phyloP scores from a whole-genome alignment of 2,329 filamentous ascomycete species.

The Trichoderma atrobrunneum region DNA sequence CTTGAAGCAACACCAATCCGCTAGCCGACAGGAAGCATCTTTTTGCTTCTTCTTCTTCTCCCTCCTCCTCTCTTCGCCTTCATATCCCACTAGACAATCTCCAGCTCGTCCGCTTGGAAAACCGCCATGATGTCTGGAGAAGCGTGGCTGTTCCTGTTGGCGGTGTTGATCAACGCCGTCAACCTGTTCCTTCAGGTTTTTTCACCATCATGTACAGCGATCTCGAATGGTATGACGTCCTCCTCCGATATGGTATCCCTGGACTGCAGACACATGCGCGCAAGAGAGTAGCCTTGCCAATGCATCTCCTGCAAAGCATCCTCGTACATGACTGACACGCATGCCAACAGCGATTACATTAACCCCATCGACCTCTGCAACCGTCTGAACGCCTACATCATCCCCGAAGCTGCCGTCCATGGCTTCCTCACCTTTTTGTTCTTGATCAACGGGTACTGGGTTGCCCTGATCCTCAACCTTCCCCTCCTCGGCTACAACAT shows the following conservation, averaged over 20 bases:
- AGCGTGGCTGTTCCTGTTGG: conserved; percentile 96
- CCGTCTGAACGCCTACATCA: conserved; percentile 98
- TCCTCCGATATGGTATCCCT: background rate
- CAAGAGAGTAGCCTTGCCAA: background rate
- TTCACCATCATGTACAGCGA: conserved; percentile 99
- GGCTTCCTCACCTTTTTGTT: conserved; percentile 94
- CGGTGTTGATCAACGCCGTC: conserved; percentile 99
- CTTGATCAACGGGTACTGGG: conserved; percentile 98
- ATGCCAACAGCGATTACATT: conserved; percentile 80
- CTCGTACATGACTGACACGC: conserved; percentile 7
- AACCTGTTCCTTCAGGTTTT: conserved; percentile 99
- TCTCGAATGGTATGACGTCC: conserved; percentile 81
- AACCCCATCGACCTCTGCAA: conserved; percentile 99
- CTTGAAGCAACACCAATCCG: background rate
- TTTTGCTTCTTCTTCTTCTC: background rate
- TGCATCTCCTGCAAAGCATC: conserved; percentile 18
- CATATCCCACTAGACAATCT: background rate
- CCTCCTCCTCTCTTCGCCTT: background rate
- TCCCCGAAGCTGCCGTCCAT: conserved; percentile 96
- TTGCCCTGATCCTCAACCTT: conserved; percentile 86
- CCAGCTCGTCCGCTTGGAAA: conserved; percentile 26
- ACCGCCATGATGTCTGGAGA: conserved; percentile 78
- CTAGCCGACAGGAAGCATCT: background rate
- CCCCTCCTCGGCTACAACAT: conserved; percentile 90
- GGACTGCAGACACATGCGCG: background rate